phyloP scores from a whole-genome alignment of 176 grass and related monocot genomes.

The Cocos nucifera region DNA sequence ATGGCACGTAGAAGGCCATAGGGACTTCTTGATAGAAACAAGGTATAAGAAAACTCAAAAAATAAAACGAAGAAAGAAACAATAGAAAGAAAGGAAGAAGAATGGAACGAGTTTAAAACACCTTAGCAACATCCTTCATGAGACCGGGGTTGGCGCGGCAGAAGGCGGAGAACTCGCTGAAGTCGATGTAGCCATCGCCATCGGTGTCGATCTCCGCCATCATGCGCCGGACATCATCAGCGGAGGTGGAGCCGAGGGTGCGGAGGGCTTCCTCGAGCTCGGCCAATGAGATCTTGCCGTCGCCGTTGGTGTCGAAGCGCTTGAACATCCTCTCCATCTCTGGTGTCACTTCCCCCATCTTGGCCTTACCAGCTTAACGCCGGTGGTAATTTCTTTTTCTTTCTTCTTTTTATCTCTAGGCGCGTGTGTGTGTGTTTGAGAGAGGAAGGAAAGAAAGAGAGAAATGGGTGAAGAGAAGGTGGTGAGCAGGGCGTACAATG shows the following conservation, averaged over 20 bases:
- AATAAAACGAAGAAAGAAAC: too few relatives aligned
- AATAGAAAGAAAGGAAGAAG: too few relatives aligned
- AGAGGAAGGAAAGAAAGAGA: too few relatives aligned
- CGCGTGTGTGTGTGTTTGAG: too few relatives aligned
- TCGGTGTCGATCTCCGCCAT: conserved; percentile 15
- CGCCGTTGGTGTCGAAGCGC: conserved; percentile 9
- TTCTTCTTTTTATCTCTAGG: too few relatives aligned
- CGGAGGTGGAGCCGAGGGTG: conserved; percentile 1
- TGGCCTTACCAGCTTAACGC: too few relatives aligned
- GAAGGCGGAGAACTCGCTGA: conserved; percentile 11
- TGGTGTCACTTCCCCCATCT: conserved; percentile 1
- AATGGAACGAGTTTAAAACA: neutral
- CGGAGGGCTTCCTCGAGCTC: conserved; percentile 3
- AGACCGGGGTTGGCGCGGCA: conserved; percentile 1
- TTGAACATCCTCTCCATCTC: conserved; percentile 12
- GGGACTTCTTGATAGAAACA: too few relatives aligned
- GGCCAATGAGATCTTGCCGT: conserved; percentile 6
- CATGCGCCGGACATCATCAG: neutral
- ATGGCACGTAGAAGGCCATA: too few relatives aligned
- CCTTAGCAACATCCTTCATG: conserved; percentile 5
- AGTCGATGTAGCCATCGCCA: neutral
- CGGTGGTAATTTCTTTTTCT: too few relatives aligned
- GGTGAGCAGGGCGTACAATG: too few relatives aligned
- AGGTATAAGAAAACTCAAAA: too few relatives aligned
- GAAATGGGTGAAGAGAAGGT: too few relatives aligned